phyloP scores from a whole-genome alignment of 1,284 basidiomycete genomes.

The Caloboletus inedulis region DNA sequence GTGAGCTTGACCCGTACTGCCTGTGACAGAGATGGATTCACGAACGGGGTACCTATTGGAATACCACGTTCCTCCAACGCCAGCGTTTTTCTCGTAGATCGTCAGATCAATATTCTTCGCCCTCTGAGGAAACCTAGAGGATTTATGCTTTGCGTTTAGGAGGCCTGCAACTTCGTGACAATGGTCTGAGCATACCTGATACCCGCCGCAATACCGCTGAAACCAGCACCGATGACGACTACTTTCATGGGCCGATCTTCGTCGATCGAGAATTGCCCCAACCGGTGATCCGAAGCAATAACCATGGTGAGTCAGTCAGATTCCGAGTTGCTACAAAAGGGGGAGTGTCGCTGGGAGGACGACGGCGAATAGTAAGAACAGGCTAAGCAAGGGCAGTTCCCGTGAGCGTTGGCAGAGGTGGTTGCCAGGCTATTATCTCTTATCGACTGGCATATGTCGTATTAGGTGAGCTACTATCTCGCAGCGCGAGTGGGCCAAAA shows the following conservation, averaged over 20 bases:
- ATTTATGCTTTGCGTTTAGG: neutral
- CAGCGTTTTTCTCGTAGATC: conserved; percentile 59
- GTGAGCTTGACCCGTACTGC: neutral
- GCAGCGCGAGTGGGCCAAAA: neutral
- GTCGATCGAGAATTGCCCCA: conserved; percentile 21
- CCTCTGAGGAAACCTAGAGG: conserved; percentile 48
- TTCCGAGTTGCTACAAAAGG: neutral
- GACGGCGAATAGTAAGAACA: neutral
- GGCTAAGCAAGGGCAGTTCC: neutral
- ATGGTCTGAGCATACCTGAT: conserved; percentile 39
- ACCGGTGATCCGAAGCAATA: neutral
- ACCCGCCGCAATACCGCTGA: conserved; percentile 49
- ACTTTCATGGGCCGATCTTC: conserved; percentile 17
- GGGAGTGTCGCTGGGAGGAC: no score
- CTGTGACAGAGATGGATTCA: conserved; percentile 1
- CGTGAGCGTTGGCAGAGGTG: no score
- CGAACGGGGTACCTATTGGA: conserved; percentile 38
- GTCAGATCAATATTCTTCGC: conserved; percentile 52
- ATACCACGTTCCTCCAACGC: conserved; percentile 60
- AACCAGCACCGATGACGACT: conserved; percentile 21
- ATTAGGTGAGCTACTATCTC: neutral
- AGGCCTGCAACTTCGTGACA: fast-evolving
- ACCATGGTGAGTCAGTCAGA: neutral
- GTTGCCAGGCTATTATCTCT: no score
- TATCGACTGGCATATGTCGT: no score